These are phyloP conservation scores for Melaleuca quinquenervia DNA, from an alignment of 345 rosid species.

Conservation along the genomic window DNA sequence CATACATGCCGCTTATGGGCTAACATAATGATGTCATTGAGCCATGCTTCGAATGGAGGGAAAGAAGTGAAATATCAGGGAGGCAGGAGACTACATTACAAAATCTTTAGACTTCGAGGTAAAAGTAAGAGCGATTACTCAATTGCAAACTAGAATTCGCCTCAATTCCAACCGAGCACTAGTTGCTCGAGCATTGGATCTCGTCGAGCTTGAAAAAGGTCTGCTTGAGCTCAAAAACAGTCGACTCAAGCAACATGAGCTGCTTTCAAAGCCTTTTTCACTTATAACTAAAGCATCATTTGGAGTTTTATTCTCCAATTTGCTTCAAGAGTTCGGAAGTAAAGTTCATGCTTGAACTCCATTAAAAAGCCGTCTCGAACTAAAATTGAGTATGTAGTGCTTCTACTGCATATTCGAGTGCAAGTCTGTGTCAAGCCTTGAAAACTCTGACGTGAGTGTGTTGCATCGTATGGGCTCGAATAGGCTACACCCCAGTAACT, in stretches of 20 bases:
- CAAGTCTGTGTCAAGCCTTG: not conserved
- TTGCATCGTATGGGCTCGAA: not conserved
- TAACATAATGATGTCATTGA: not conserved
- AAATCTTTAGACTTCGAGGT: not conserved
- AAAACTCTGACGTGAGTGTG: not conserved
- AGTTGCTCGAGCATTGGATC: not conserved
- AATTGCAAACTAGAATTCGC: not conserved
- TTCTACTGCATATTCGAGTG: not conserved
- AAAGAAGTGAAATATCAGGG: not conserved
- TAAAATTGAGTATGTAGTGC: not conserved
- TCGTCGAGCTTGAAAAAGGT: not conserved
- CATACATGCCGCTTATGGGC: not conserved
- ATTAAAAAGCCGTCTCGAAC: not conserved
- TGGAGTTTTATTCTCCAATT: not conserved
- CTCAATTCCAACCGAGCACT: not conserved
- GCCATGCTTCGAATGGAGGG: not conserved
- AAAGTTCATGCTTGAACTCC: not conserved
- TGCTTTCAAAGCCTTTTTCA: not conserved
- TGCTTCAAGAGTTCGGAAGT: not conserved
- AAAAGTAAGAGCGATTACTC: not conserved
- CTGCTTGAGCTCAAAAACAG: not conserved
- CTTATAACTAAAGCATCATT: not conserved
- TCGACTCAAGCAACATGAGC: not conserved
- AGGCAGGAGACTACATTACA: not conserved
- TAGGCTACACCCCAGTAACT: not conserved